These are phyloP conservation scores for Candida cerambycidarum DNA, from an alignment of 805 yeast species.

Conservation along the genomic window DNA sequence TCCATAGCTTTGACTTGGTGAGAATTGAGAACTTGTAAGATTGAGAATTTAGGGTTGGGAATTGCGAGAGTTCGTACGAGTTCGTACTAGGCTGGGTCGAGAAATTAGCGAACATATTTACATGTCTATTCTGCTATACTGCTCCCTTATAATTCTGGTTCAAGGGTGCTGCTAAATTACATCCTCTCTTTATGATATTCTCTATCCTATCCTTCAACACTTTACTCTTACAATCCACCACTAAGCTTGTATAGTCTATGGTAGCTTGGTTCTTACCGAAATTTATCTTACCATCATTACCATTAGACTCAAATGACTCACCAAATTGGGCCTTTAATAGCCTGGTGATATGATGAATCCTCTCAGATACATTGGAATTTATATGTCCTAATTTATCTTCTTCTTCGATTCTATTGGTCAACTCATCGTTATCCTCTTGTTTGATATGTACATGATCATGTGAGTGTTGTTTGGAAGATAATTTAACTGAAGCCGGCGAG, in stretches of 20 bases:
- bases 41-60: no score
- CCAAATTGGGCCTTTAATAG: conserved; percentile 88
- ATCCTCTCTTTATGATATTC: conserved; percentile 74
- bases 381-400: conserved; percentile 25
- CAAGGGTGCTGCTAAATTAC: conserved; percentile 81
- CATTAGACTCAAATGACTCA: conserved; percentile 51
- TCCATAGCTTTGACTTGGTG: background rate
- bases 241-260: conserved; percentile 61
- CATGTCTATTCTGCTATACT: no score
- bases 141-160: conserved; percentile 38
- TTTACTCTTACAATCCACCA: conserved; percentile 68
- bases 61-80: background rate
- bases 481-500: conserved; percentile 90
- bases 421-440: conserved; percentile 7
- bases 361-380: conserved; percentile 26
- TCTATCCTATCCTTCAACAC: conserved; percentile 81
- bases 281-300: conserved; percentile 49
- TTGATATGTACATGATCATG: conserved; percentile 19
- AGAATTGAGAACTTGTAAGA: no score
- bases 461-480: conserved; percentile 65
- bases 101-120: no score
- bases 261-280: conserved; percentile 77
- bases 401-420: background rate
- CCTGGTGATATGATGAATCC: conserved; percentile 52
- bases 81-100: no score